These are phyloP conservation scores for Phialophora chinensis DNA, from an alignment of 2,329 filamentous ascomycete genomes.

Conservation along the genomic window DNA sequence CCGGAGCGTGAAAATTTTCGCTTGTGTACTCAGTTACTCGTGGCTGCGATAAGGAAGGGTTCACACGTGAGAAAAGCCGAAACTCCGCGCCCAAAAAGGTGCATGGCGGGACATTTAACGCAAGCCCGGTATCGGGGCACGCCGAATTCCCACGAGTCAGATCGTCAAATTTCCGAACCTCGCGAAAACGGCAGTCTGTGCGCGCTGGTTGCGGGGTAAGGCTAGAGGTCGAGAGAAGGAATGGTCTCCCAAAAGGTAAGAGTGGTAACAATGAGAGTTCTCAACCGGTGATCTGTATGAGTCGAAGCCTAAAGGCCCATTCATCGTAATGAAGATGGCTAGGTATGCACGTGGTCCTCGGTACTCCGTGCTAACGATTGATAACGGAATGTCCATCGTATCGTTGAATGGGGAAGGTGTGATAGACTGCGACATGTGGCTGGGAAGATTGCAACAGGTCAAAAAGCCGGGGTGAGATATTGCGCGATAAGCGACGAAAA, in stretches of 20 bases:
- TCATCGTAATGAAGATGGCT: not conserved
- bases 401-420: conserved; percentile 17
- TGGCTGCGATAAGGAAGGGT: not conserved
- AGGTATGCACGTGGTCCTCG: not conserved
- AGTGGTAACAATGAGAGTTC: not conserved
- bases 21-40: not conserved
- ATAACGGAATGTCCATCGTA: conserved; percentile 4
- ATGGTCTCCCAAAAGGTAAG: not conserved
- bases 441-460: conserved; percentile 3
- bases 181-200: conserved; percentile 11
- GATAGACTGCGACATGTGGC: conserved; percentile 11
- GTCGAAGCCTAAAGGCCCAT: not conserved
- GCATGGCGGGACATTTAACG: conserved; percentile 4
- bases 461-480: not conserved
- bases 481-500: conserved; percentile 10
- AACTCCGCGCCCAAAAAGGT: conserved; percentile 7
- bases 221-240: conserved; percentile 19
- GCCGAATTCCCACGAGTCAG: conserved; percentile 19
- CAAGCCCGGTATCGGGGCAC: conserved; percentile 11
- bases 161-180: conserved; percentile 14
- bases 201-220: conserved; percentile 33
- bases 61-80: conserved; percentile 4
- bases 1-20: conserved; percentile 10
- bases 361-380: not conserved
- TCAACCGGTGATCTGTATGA: not conserved